A percentile compares a stretch with the other conserved stretches of the same genome.
Conservation (phyloP, 345 rosid species). For the Syzygium aqueum region DNA sequence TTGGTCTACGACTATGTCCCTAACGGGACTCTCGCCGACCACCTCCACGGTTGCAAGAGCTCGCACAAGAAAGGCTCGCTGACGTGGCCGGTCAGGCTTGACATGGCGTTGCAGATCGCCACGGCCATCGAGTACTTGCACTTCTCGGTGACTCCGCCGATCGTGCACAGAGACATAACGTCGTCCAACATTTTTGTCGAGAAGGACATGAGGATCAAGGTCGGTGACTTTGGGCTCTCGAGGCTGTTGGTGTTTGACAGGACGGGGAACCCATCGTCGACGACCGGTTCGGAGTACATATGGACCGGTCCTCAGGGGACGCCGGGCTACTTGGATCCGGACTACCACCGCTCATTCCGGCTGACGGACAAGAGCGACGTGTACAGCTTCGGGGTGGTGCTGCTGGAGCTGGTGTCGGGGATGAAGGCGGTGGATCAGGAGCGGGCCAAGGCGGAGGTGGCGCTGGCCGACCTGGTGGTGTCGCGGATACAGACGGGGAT, state of each 20-base stretch:
- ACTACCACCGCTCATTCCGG: constrained; percentile 81
- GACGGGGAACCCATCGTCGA: constrained; percentile 28
- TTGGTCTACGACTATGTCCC: constrained; percentile 79
- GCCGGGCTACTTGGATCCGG: constrained; percentile 90
- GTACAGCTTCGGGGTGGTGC: constrained; percentile 79
- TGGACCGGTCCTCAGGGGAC: constrained; percentile 97
- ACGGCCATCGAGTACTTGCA: constrained; percentile 73
- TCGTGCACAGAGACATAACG: constrained; percentile 83
- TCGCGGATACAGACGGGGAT: constrained; percentile 75
- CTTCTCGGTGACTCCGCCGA: constrained; percentile 49
- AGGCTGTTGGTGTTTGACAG: constrained; percentile 52
- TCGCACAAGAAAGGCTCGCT: constrained; percentile 15
- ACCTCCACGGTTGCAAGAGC: constrained; percentile 54
- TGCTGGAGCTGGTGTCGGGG: constrained; percentile 79
- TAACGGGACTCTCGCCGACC: constrained; percentile 85
- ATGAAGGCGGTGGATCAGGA: constrained; percentile 79
- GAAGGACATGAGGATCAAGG: constrained; percentile 76
- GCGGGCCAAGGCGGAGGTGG: constrained; percentile 70
- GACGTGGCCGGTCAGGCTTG: constrained; percentile 70
- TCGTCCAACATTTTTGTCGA: constrained; percentile 81
- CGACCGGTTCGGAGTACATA: constrained; percentile 37
- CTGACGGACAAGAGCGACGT: constrained; percentile 90
- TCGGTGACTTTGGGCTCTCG: constrained; percentile 83
- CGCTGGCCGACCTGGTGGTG: constrained; percentile 74
- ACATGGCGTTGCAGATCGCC: constrained; percentile 72